Conservation (phyloP, 2,329 filamentous ascomycete genomes). For the Penicillium fuscoglaucum region DNA sequence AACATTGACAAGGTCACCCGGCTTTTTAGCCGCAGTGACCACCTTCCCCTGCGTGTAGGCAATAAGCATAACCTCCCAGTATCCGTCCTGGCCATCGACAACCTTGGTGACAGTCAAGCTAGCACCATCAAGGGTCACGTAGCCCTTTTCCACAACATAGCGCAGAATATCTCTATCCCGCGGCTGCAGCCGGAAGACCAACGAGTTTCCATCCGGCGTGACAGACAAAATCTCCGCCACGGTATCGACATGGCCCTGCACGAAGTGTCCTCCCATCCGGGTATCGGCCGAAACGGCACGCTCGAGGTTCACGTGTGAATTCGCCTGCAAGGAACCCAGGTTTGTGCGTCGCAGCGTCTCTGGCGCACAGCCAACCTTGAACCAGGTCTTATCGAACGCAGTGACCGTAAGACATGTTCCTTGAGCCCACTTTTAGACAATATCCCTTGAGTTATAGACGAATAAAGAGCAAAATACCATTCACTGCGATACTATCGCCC, state of each 20-base stretch:
- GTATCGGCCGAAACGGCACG: conserved; percentile 86
- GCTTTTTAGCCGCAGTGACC: conserved; percentile 73
- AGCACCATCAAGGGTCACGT: conserved; percentile 88
- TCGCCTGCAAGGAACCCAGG: conserved; percentile 69
- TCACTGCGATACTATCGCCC: conserved; percentile 92
- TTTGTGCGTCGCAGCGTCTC: conserved; percentile 96
- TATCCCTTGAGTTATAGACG: not conserved
- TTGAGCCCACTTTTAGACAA: conserved; percentile 24
- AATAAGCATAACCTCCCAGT: conserved; percentile 96
- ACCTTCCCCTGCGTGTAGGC: conserved; percentile 93
- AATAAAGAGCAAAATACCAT: conserved; percentile 57
- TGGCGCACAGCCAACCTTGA: conserved; percentile 91
- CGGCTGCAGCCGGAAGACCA: conserved; percentile 81
- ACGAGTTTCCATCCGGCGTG: conserved; percentile 81
- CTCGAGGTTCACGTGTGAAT: conserved; percentile 83
- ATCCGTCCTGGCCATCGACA: conserved; percentile 75
- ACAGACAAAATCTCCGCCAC: conserved; percentile 72
- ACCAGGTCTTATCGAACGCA: conserved; percentile 61
- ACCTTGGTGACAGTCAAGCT: conserved; percentile 90
- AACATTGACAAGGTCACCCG: conserved; percentile 81
- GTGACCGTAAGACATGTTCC: conserved; percentile 89
- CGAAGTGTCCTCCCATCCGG: conserved; percentile 97
- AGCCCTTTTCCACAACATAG: conserved; percentile 96
- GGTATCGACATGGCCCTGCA: conserved; percentile 96
- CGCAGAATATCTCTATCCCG: conserved; percentile 67